Conservation (phyloP, 345 rosid species). For the Aquilaria malaccensis region DNA sequence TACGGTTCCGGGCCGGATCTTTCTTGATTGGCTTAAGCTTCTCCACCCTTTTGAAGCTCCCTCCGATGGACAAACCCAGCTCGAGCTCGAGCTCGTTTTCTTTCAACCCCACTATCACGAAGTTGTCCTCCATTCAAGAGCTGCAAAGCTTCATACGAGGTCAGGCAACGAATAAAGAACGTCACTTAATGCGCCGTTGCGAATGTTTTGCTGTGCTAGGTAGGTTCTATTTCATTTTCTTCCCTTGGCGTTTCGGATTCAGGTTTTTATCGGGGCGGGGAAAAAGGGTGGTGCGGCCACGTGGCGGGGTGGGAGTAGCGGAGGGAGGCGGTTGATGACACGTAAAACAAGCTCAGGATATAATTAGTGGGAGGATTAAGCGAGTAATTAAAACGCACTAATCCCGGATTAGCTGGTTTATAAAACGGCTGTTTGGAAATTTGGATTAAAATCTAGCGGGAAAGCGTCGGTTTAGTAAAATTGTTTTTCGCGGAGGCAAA, state of each 20-base stretch:
- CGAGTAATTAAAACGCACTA: conserved; percentile 16
- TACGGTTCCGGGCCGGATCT: neutral
- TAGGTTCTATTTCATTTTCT: neutral
- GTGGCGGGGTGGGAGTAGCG: conserved; percentile 23
- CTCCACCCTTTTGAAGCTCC: conserved; percentile 31
- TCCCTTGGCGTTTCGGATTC: conserved; percentile 3
- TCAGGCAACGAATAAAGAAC: neutral
- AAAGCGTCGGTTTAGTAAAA: conserved; percentile 6
- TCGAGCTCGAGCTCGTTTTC: conserved; percentile 48
- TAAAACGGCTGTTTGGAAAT: conserved; percentile 10
- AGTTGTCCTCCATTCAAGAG: conserved; percentile 14
- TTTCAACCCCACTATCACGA: conserved; percentile 20
- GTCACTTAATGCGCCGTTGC: neutral
- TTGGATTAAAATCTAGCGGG: conserved; percentile 23
- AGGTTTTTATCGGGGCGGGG: conserved; percentile 1
- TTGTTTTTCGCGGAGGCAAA: neutral
- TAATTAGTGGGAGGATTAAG: conserved; percentile 18
- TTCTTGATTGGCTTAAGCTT: conserved; percentile 17
- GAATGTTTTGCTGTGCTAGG: neutral
- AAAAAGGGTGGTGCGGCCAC: conserved; percentile 25
- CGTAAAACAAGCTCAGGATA: conserved; percentile 21
- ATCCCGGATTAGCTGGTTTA: conserved; percentile 27
- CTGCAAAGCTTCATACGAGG: neutral
- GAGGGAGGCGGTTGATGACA: conserved; percentile 21
- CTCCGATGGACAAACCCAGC: conserved; percentile 51